phyloP scores from a whole-genome alignment of 192 early-diverging fungal species.

The Globomyces pollinis-pini region DNA sequence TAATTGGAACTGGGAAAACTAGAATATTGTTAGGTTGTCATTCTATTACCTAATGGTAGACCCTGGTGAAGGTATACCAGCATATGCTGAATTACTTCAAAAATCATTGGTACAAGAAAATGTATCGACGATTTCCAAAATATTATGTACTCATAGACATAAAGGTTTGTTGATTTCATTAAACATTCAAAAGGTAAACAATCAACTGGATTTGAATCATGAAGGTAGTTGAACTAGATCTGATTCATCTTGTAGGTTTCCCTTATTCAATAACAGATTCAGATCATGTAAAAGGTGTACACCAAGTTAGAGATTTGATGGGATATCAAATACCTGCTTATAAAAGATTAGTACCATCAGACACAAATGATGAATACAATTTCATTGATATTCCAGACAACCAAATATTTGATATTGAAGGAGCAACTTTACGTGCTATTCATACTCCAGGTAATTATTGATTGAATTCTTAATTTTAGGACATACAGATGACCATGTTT shows the following conservation, averaged over 20 bases:
- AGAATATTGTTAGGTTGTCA: too few species aligned
- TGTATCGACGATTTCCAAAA: constrained; percentile 45
- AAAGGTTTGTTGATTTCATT: too few species aligned
- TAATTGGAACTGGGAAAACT: constrained; percentile 66
- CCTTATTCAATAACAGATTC: too few species aligned
- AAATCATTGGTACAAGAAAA: constrained; percentile 38
- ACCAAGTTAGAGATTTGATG: constrained; percentile 10
- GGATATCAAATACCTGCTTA: background rate
- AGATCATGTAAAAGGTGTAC: constrained; percentile 72
- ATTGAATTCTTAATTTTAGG: too few species aligned
- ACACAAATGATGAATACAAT: constrained; percentile 15
- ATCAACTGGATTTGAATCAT: too few species aligned
- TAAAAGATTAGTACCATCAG: constrained; percentile 16
- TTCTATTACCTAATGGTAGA: too few species aligned
- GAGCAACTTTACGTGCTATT: constrained; percentile 50
- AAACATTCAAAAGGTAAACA: too few species aligned
- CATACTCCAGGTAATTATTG: constrained; percentile 80
- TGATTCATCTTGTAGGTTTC: too few species aligned
- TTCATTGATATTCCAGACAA: constrained; percentile 45
- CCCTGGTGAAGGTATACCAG: constrained; percentile 69
- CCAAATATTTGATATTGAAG: constrained; percentile 57
- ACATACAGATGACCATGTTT: constrained; percentile 72
- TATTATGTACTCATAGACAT: constrained; percentile 77
- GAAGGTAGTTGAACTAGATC: too few species aligned
- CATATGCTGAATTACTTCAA: constrained; percentile 51